Evolutionary conservation across 164 flowering plant species (phyloP), one percentile per base, ranked within the genome.

Genomic region (Aristolochia californica): DNA sequence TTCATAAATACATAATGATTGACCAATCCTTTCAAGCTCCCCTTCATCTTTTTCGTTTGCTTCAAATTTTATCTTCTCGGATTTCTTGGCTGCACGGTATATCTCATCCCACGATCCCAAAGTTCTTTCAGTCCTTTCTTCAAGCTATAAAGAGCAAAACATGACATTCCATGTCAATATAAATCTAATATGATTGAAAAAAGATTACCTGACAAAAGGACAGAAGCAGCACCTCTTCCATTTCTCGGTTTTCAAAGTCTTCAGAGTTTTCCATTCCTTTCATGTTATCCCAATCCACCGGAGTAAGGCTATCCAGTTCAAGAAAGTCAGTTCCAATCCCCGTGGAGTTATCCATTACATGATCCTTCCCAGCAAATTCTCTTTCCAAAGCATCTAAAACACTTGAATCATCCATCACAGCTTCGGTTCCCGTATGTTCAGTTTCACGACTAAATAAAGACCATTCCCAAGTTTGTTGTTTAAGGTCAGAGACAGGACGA

Each of bases 1-100:
- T 69, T 94, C 97, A 78, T 90, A 94, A 60, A 94, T 90, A 72
- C 96, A 85, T 43, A 94, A 56, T 44, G 83, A 78, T 66, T 86
- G 97, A 26, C 99, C 99, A 26, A 81, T 84, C 71, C 99, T 85
- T 75, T 94, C 96, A 24, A 94, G 83, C 78, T 94, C 99, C 58
- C 96, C 97, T 70, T 94, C 99, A 72, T 94, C 99, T 68, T 95
- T 81, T 78, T 90, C 97, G 72, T 90, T 84, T 21, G 66, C 48
- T 74, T 87, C 99, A 78, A 82, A 79, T 63, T 71, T 84, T 28
- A 86, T 71, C 58, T 83, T 90, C 49, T 94, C 93, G 64, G 84
- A 70, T 74, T 76, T 94, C 34, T 87, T 80, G 68, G 86, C 95
- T 79, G 72, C 83, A 8, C 82, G 91, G 65, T 90, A 88, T 61